phyloP scores from a whole-genome alignment of 1,139 yeast species.

The Blastobotrys ciferrii region DNA sequence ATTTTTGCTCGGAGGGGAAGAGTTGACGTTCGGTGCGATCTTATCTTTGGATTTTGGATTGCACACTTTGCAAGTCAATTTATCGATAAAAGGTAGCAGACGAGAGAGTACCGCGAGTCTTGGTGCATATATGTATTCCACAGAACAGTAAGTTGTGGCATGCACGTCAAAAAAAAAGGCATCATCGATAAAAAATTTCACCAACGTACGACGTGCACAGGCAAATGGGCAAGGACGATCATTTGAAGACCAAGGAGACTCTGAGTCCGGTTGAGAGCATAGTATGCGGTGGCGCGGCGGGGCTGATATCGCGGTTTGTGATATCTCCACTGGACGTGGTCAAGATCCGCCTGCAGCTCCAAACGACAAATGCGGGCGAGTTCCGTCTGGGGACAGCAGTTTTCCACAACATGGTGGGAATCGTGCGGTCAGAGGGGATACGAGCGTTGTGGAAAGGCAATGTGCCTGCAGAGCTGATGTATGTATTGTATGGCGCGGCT shows the following conservation, averaged over 20 bases:
- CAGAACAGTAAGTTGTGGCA: background rate
- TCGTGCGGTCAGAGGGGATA: conserved; percentile 53
- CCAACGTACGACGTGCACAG: background rate
- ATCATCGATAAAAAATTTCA: background rate
- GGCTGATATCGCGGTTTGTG: conserved; percentile 53
- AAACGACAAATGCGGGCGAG: conserved; percentile 23
- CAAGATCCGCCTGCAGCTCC: conserved; percentile 80
- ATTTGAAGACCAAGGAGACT: conserved; percentile 33
- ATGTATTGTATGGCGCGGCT: conserved; percentile 76
- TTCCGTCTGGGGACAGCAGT: conserved; percentile 36
- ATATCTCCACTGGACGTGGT: conserved; percentile 90
- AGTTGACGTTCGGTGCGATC: too few species aligned
- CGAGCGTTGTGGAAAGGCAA: conserved; percentile 90
- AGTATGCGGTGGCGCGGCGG: conserved; percentile 71
- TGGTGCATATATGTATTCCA: background rate
- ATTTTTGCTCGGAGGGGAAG: too few species aligned
- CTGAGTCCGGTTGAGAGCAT: conserved; percentile 41
- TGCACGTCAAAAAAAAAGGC: background rate
- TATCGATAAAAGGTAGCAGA: background rate
- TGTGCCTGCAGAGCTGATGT: conserved; percentile 85
- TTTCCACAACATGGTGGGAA: conserved; percentile 32
- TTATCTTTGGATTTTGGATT: too few species aligned
- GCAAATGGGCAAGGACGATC: conserved; percentile 23
- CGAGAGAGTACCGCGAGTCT: background rate
- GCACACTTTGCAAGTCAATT: background rate